Evolutionary conservation across 2,329 filamentous ascomycete genomes (phyloP), one percentile per base, ranked within the genome.

Genomic region (Fusarium sp.): DNA sequence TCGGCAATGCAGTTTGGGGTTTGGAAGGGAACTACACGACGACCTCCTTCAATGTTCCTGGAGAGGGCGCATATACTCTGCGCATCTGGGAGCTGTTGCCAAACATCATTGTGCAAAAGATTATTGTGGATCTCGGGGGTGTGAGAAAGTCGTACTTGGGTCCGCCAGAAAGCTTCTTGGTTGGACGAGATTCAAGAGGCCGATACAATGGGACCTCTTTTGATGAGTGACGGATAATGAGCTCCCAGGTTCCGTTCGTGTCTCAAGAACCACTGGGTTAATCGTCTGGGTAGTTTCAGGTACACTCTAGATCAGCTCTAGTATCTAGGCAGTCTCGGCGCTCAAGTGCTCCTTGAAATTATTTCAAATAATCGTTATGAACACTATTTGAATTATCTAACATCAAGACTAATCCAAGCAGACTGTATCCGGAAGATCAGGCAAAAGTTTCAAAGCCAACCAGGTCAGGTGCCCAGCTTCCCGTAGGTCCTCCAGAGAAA

Each of bases 71-170:
- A 2, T 85, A 89, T 62, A 87, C 80, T 27, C 75, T 89, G 47
- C 80, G 84, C 2, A 73, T 89, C 40, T 87, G 86, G 85, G 81
- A 83, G 8, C 76, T 88, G 27, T 79, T 87, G 73, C 85, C 86
- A 0, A 85, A 85, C 30, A 79, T 89, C 1, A 73, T 88, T 6
- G 80, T 89, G 40, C 86, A 89, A 75, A 89, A 88, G 81, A 78
- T 89, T 39, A 80, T 90, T 1, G 69, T 90, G 8, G 81, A 90
- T 68, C 71, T 89, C 27, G 88, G 88, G 2, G 88, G 87, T 7
- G 82, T 88, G 2, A 77, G 86, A 57, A 77, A 82, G 15, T 88
- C 85, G 51, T 89, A 88, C 69, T 77, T 90, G 3, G 88, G 88
- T 0, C 87, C 88, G 5, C 87, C 87, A 1, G 86, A 88, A 81